phyloP scores from a whole-genome alignment of 345 rosid species.

The Garcia nutans region DNA sequence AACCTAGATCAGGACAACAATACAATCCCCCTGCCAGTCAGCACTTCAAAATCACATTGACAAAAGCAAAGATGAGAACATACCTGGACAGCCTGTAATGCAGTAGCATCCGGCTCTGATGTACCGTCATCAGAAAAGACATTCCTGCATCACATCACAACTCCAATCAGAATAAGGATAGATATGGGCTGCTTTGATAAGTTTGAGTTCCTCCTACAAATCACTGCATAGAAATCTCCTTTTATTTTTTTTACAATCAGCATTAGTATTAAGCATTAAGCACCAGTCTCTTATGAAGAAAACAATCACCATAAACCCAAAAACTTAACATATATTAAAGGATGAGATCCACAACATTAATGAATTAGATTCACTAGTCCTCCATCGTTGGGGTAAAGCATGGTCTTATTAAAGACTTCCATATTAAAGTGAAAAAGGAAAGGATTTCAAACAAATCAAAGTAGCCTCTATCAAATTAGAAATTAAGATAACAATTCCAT shows the following conservation, averaged over 20 bases:
- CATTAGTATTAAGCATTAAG: neutral
- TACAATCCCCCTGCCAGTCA: neutral
- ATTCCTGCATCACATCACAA: constrained; percentile 57
- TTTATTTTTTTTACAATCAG: neutral
- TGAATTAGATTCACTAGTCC: neutral
- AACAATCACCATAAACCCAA: neutral
- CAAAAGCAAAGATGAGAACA: constrained; percentile 32
- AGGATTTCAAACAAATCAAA: neutral
- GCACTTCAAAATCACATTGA: neutral
- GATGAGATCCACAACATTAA: neutral
- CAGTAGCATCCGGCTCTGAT: constrained; percentile 56
- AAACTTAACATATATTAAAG: neutral
- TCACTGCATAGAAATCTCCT: neutral
- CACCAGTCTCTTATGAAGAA: neutral
- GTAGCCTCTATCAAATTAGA: neutral
- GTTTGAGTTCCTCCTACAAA: neutral
- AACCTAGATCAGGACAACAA: neutral
- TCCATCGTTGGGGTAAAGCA: neutral
- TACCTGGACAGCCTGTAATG: constrained; percentile 68
- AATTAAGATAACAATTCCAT: neutral
- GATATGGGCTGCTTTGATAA: neutral
- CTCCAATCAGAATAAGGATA: constrained; percentile 2
- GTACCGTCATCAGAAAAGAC: constrained; percentile 81
- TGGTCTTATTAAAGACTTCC: neutral
- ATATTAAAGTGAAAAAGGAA: neutral